Conservation (phyloP, 495 filamentous ascomycete genomes). For the Hyaloscypha variabilis region DNA sequence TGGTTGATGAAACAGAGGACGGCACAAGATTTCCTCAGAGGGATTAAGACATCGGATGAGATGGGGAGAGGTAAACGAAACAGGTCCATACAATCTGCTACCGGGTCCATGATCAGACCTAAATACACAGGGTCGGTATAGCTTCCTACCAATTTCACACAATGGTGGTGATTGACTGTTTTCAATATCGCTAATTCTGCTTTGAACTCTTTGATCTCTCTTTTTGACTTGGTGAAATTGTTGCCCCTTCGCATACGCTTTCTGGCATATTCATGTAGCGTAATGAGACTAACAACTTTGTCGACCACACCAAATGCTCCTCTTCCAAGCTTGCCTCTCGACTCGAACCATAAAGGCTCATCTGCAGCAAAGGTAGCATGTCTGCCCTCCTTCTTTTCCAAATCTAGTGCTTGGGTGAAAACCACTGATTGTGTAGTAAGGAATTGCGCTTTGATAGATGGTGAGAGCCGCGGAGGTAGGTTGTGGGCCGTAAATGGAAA, state of each 20-base stretch:
- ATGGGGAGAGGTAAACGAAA: too few species aligned
- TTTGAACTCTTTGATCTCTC: conserved; percentile 21
- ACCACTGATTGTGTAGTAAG: conserved; percentile 3
- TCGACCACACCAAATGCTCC: conserved; percentile 17
- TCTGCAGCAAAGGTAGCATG: conserved; percentile 8
- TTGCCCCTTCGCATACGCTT: conserved; percentile 2
- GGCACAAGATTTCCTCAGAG: too few species aligned
- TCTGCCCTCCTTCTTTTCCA: conserved; percentile 11
- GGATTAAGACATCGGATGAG: too few species aligned
- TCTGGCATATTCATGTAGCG: conserved; percentile 12
- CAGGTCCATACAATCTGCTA: conserved; percentile 20
- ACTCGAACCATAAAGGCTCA: conserved; percentile 14
- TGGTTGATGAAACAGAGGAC: too few species aligned
- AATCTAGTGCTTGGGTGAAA: conserved; percentile 10
- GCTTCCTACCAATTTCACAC: conserved; percentile 17
- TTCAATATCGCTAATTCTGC: conserved; percentile 25
- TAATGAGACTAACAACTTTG: conserved; percentile 15
- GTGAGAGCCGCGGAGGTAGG: background rate
- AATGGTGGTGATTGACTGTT: conserved; percentile 16
- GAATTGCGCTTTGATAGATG: background rate
- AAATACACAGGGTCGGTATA: conserved; percentile 25
- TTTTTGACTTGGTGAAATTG: background rate
- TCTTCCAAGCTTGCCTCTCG: conserved; percentile 8
- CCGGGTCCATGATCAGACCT: conserved; percentile 20
- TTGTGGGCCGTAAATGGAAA: conserved; percentile 5